Evolutionary conservation across 2,329 filamentous ascomycete species (phyloP), one percentile per base, ranked within the genome.

Genomic region (Hymenoscyphus salicellus): DNA sequence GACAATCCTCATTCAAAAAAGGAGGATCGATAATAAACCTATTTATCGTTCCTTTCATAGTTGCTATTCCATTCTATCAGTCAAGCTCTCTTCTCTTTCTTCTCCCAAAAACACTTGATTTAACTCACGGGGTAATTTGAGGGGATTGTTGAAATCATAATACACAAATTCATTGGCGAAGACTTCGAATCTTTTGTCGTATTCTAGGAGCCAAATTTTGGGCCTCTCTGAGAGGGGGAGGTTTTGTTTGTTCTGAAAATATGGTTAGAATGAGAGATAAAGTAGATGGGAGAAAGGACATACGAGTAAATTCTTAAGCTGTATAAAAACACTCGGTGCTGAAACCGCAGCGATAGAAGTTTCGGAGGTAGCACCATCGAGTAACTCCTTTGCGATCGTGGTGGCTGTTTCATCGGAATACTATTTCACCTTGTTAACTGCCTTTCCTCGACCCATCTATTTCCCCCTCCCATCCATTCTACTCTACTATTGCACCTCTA

Each of bases 1-100:
- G 90, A 74, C 91, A 94, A 73, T 94, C 90, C 67, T 90, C 84
- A 75, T 86, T 92, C 41, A 94, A 80, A 75, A 94, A 94, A 0
- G 91, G 91, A 8, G 91, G 91, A 73, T 95, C 91, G 70, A 84
- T 85, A 62, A 93, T 88, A 66, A 94, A 83, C 62, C 86, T 83
- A 76, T 92, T 88, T 57, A 89, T 84, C 23, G 77, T 79, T 23
- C 84, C 85, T 73, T 89, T 91, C 41, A 93, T 76, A 38, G 20
- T 52, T 20, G 46, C 46, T 52, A 11, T 26, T 16, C 23, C 83
- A 76, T 14, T 75, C 81, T 65, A 49, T 30, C 17, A 32, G 26
- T 20, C 6, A 20, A 49, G 7, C 10, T 17, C 10, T 17, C 20
- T 52, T 52, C 14, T 17, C 33, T 11, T 7, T 11, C n/a, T 55